Evolutionary conservation across 2,329 filamentous ascomycete species (phyloP), one percentile per base, ranked within the genome.

Genomic region (Talaromyces islandicus): DNA sequence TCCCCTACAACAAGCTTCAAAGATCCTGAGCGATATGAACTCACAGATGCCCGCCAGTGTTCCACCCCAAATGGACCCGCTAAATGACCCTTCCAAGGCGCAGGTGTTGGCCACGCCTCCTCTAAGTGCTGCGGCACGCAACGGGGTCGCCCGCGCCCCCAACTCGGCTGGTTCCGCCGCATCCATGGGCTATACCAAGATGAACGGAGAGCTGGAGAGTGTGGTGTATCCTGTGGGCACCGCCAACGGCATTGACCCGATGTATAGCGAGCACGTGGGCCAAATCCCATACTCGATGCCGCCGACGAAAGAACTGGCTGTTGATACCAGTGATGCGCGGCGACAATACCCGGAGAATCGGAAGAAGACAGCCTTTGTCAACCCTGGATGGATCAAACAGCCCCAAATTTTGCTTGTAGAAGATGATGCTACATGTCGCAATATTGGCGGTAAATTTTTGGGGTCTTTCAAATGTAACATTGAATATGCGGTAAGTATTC

Each of bases 331-430:
- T 57, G 51, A 54, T 25, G 35, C 24, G 7, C 41, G 46, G 27
- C 73, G 78, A 43, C 77, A 78, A 63, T 75, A 76, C 41, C 69
- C 76, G 50, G 83, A 84, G 53, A 76, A 76, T 43, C 78, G 84
- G 32, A 88, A 88, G 73, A 87, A 86, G 75, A 85, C 81, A 66
- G 79, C 79, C 2, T 78, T 82, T 60, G 77, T 84, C 7, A 85
- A 88, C 64, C 85, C 86, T 25, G 85, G 85, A 17, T 89, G 86
- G 86, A 77, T 84, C 52, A 79, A 85, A 54, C 80, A 81, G 68
- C 94, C 94, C 0, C 86, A 88, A 62, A 92, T 99, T 61, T 80
- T 97, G 63, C 83, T 99, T 41, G 94, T 99, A 7, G 94, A 99
- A 75, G 94, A 88, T 64, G 85, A 88, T 69, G 83, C 83, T 56